Evolutionary conservation across 2,329 filamentous ascomycete genomes (phyloP).

Genomic region (Fusarium sp.): DNA sequence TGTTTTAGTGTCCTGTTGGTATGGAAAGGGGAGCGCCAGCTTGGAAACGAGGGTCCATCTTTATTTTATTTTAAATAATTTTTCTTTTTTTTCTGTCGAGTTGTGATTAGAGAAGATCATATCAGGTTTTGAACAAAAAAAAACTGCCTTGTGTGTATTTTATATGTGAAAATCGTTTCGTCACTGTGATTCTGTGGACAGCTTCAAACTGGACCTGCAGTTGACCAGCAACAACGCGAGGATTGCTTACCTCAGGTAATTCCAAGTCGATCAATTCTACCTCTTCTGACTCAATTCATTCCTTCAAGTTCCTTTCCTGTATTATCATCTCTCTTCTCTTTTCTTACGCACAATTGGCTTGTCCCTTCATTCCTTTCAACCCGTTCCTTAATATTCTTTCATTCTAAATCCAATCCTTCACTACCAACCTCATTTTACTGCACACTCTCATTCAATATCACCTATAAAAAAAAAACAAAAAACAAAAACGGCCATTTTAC

Average conservation of each 20-base stretch:
- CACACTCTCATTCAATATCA: conserved; percentile 2
- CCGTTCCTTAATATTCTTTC: conserved; percentile 17
- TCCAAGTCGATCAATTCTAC: conserved; percentile 34
- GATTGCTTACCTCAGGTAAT: conserved; percentile 42
- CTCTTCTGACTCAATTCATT: conserved; percentile 28
- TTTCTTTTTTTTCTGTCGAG: neutral
- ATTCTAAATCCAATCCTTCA: conserved; percentile 9
- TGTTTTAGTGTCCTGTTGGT: conserved; percentile 35
- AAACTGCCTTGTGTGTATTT: neutral
- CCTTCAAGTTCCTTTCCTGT: conserved; percentile 27
- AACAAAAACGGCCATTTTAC: conserved; percentile 14
- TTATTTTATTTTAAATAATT: conserved; percentile 10
- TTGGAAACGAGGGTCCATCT: conserved; percentile 27
- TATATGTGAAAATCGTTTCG: conserved; percentile 7
- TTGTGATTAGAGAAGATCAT: neutral
- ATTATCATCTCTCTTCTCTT: conserved; percentile 10
- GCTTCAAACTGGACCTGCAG: conserved; percentile 24
- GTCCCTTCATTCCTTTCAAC: conserved; percentile 37
- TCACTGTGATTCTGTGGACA: conserved; percentile 32
- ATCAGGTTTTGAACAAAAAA: conserved; percentile 8
- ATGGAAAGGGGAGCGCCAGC: neutral
- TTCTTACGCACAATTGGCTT: conserved; percentile 32
- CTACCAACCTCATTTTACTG: conserved; percentile 11
- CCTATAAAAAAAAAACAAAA: neutral
- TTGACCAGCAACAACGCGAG: conserved; percentile 36